A percentile compares a stretch with the other conserved stretches of the same genome.
phyloP scores from a whole-genome alignment of 805 yeast species.

The Torulaspora quercuum region DNA sequence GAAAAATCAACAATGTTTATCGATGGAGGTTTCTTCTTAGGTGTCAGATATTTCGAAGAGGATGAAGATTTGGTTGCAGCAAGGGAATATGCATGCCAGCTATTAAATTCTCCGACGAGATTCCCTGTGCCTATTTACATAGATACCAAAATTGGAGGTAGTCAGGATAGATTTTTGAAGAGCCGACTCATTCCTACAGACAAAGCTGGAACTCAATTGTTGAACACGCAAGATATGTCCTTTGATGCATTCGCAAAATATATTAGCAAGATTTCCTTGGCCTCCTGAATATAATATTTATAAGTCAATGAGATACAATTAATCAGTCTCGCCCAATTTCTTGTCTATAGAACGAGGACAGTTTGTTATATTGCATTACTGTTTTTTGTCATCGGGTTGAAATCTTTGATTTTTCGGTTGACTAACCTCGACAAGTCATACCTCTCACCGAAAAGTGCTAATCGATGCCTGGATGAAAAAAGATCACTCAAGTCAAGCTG shows the following conservation, averaged over 20 bases:
- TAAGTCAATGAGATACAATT: too few relatives aligned
- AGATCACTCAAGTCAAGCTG: too few relatives aligned
- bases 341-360: too few relatives aligned
- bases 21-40: constrained; percentile 22
- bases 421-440: too few relatives aligned
- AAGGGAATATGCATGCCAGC: constrained; percentile 4
- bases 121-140: constrained; percentile 15
- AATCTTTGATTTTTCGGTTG: too few relatives aligned
- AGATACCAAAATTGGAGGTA: constrained; percentile 14
- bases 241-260: constrained; percentile 3
- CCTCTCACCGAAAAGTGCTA: too few relatives aligned
- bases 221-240: constrained; percentile 20
- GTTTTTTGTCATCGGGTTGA: too few relatives aligned
- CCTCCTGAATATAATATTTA: background rate
- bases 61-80: constrained; percentile 1
- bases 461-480: too few relatives aligned
- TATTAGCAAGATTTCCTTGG: background rate
- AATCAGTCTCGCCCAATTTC: too few relatives aligned
- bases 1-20: constrained; percentile 11
- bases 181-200: constrained; percentile 16
- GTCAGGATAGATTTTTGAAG: constrained; percentile 24
- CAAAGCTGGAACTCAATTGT: background rate
- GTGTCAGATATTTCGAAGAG: constrained; percentile 14
- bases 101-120: background rate
- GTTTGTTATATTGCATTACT: too few relatives aligned